phyloP scores from a whole-genome alignment of 2,329 filamentous ascomycete genomes.

The Salinomyces thailandicus region DNA sequence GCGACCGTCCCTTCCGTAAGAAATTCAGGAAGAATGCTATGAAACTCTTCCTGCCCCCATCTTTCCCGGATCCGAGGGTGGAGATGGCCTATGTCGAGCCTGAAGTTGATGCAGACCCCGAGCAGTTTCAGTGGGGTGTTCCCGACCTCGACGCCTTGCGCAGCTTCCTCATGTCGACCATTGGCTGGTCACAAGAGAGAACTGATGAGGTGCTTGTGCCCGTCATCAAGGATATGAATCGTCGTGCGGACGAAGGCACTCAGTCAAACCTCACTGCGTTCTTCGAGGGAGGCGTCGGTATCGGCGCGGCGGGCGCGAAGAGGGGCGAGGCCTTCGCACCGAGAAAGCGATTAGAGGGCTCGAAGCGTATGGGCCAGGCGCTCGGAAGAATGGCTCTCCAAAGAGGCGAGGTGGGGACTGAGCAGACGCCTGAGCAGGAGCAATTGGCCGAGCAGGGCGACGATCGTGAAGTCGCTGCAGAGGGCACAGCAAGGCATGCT shows the following conservation, averaged over 20 bases:
- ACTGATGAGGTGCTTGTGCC: conserved; percentile 94
- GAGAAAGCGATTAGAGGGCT: conserved; percentile 52
- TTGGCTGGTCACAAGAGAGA: conserved; percentile 83
- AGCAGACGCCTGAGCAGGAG: conserved; percentile 6
- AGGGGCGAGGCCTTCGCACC: conserved; percentile 57
- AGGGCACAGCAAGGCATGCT: conserved; percentile 1
- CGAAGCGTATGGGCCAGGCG: conserved; percentile 67
- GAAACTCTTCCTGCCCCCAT: conserved; percentile 74
- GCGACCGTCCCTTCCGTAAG: conserved; percentile 57
- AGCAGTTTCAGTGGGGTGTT: conserved; percentile 88
- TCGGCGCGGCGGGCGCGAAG: conserved; percentile 39
- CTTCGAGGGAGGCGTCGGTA: conserved; percentile 66
- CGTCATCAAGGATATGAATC: conserved; percentile 92
- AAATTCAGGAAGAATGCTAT: conserved; percentile 78
- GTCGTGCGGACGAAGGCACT: conserved; percentile 75
- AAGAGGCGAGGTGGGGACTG: conserved; percentile 8
- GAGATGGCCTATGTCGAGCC: conserved; percentile 75
- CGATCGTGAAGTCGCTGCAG: conserved; percentile 1
- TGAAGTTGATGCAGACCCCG: conserved; percentile 68
- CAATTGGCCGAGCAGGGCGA: conserved; percentile 1
- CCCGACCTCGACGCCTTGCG: conserved; percentile 81
- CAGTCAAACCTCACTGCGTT: conserved; percentile 94
- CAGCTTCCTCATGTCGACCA: conserved; percentile 76
- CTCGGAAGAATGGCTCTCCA: conserved; percentile 51
- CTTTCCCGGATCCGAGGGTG: conserved; percentile 70